Conservation (phyloP, 441 rosid species). For the Viola pubescens region DNA sequence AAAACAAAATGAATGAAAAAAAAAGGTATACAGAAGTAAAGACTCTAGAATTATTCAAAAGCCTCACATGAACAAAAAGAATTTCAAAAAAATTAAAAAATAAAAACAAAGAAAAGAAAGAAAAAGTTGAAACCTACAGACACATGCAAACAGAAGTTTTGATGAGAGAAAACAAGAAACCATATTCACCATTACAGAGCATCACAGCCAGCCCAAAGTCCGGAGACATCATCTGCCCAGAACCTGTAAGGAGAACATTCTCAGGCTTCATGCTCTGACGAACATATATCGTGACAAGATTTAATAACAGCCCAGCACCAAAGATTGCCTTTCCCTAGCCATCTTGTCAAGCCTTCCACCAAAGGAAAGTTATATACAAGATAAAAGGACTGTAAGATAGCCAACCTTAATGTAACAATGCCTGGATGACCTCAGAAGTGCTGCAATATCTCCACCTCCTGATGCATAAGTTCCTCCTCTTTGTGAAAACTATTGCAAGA, state of each 20-base stretch:
- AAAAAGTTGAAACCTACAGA: neutral
- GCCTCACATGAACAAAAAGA: neutral
- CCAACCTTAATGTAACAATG: conserved; percentile 64
- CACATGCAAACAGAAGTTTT: neutral
- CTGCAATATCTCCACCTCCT: conserved; percentile 89
- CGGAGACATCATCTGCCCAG: conserved; percentile 66
- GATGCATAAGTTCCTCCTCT: conserved; percentile 69
- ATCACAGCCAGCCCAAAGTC: conserved; percentile 85
- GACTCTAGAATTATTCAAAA: no score
- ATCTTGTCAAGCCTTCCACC: conserved; percentile 82
- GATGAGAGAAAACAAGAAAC: neutral
- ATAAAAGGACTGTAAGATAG: conserved; percentile 52
- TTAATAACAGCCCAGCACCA: conserved; percentile 59
- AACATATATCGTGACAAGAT: conserved; percentile 83
- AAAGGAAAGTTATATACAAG: conserved; percentile 80
- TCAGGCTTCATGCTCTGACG: conserved; percentile 83
- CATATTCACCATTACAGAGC: conserved; percentile 48
- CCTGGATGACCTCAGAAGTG: conserved; percentile 80
- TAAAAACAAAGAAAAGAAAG: neutral
- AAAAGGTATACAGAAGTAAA: neutral
- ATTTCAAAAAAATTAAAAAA: neutral
- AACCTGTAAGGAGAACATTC: conserved; percentile 61
- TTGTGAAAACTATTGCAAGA: conserved; percentile 68
- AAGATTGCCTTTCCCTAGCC: conserved; percentile 40
- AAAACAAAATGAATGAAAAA: neutral